Evolutionary conservation across 257 asterid genomes (phyloP).

Genomic region (Solanum tarijense): DNA sequence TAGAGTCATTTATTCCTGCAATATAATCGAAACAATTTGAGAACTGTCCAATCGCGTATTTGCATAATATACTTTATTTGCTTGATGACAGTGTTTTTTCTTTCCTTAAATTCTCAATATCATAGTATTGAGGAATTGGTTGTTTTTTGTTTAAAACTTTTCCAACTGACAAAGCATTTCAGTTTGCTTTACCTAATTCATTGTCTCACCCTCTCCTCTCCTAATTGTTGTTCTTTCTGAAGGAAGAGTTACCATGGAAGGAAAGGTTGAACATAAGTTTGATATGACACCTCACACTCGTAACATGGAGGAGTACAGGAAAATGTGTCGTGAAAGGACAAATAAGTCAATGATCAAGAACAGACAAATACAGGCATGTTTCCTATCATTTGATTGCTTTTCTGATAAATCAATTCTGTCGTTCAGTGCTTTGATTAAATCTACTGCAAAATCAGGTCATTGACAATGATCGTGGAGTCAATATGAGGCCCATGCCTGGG

Average conservation of each 20-base stretch:
- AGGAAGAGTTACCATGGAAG: slow-evolving; percentile 47
- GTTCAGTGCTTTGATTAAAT: neutral
- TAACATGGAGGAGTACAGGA: slow-evolving; percentile 51
- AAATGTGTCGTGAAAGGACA: slow-evolving; percentile 92
- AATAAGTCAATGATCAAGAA: slow-evolving; percentile 78
- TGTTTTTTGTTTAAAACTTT: neutral
- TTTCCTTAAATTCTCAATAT: neutral
- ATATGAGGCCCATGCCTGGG: slow-evolving; percentile 94
- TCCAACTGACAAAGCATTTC: neutral
- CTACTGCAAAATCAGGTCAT: slow-evolving; percentile 53
- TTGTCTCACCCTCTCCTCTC: neutral
- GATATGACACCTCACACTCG: slow-evolving; percentile 75
- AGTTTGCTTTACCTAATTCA: neutral
- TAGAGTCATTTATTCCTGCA: neutral
- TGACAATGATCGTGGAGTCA: slow-evolving; percentile 79
- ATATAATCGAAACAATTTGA: neutral
- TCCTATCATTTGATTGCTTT: neutral
- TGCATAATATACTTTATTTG: neutral
- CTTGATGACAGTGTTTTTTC: neutral
- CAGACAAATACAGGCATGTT: slow-evolving; percentile 73
- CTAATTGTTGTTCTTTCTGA: neutral
- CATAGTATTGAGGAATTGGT: neutral
- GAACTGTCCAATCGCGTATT: neutral
- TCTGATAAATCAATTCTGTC: neutral
- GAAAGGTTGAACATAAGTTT: slow-evolving; percentile 88